Evolutionary conservation across 805 yeast species (phyloP), one percentile per base, ranked within the genome.

Genomic region (Lachancea cidri): DNA sequence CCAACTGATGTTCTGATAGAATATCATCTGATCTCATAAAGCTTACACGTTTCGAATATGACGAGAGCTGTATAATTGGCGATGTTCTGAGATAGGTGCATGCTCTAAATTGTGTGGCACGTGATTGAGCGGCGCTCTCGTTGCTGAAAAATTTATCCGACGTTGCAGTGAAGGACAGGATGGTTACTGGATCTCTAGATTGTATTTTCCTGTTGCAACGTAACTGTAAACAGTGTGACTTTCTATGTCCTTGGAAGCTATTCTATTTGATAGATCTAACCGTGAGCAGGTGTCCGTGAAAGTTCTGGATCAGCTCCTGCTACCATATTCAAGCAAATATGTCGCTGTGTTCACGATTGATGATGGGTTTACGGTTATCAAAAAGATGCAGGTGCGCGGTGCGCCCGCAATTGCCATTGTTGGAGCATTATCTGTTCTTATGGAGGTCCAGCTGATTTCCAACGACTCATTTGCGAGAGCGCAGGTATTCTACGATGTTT

Each of bases 391-490:
- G 54, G 97, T 94, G 4, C 74, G 98, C 60, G 98, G 98, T 29
- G 98, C 98, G 0, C 98, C 98, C 0, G 98, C 98, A 1, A 91
- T 91, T 58, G 97, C 97, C 47, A 86, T 91, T 43, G 97, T 91
- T 2, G 98, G 96, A 4, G 80, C 88, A 1, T 73, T 89, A 45
- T 77, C 96, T 2, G 74, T 91, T 3, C 81, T 86, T 2, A 79
- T 84, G n/a, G 96, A 91, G 49, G 63, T 77, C 3, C 65, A 64
- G 42, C 53, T 57, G 54, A 36, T 67, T 37, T 58, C 46, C 27
- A 49, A 44, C 22, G 60, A 58, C 2, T 46, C 54, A 3, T 60
- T 55, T 32, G 33, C 35, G 4, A 36, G 44, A 4, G 43, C 45
- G 4, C 68, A 63, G 36, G 44, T 48, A 17, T 60, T 41, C 31